Conservation (phyloP, 1,139 yeast genomes). For the Geotrichum reessii region DNA sequence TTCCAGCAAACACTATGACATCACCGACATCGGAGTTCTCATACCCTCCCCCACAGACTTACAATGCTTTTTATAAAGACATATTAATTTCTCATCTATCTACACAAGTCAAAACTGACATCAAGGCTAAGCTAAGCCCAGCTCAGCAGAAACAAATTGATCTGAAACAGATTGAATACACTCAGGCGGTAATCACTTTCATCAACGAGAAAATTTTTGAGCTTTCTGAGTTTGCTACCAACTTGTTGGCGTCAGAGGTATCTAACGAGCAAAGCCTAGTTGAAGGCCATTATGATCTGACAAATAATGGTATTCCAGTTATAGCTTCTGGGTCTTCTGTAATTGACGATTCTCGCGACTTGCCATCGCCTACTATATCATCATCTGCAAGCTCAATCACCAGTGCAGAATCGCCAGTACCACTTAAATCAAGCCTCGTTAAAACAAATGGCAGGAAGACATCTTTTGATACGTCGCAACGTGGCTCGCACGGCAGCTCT, state of each 20-base stretch:
- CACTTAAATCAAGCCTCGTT: slow-evolving; percentile 23
- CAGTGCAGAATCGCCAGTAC: slow-evolving; percentile 4
- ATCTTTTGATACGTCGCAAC: background rate
- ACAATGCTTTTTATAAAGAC: background rate
- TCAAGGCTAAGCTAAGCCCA: background rate
- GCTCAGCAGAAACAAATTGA: background rate
- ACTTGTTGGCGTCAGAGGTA: background rate
- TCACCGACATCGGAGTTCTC: background rate
- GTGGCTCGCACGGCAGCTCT: background rate
- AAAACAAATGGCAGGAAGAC: slow-evolving; percentile 9
- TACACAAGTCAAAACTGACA: background rate
- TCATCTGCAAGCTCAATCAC: background rate
- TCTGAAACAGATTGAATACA: background rate
- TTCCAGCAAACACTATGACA: background rate
- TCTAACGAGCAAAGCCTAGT: background rate
- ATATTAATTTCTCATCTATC: slow-evolving; percentile 1
- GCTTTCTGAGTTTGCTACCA: background rate
- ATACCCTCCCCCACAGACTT: background rate
- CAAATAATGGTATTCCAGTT: background rate
- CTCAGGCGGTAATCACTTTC: background rate
- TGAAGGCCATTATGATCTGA: background rate
- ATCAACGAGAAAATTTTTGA: slow-evolving; percentile 2
- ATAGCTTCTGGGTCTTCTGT: background rate
- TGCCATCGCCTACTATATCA: background rate
- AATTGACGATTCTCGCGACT: background rate